Evolutionary conservation across 352 stramenopile genomes (phyloP).

Genomic region (Hyaloperonospora brassicae): DNA sequence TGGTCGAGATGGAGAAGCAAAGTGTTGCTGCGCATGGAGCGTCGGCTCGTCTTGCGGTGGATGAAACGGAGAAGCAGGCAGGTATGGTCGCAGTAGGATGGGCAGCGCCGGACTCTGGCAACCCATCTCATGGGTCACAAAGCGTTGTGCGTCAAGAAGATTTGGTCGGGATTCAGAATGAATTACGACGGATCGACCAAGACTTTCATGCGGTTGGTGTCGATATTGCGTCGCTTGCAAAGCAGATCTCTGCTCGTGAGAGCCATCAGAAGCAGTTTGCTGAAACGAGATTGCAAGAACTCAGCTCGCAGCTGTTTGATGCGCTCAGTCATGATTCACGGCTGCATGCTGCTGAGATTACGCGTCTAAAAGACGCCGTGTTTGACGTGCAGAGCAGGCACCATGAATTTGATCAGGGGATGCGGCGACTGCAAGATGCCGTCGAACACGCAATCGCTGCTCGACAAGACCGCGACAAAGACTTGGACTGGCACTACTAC

Average conservation of each 20-base stretch:
- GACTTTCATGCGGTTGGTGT: constrained; percentile 25
- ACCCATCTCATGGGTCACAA: neutral
- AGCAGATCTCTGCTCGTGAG: constrained; percentile 16
- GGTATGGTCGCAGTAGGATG: neutral
- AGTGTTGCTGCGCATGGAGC: constrained; percentile 5
- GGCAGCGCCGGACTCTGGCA: neutral
- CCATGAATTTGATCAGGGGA: constrained; percentile 21
- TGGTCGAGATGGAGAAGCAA: constrained; percentile 14
- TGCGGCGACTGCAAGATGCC: constrained; percentile 25
- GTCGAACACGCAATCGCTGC: constrained; percentile 11
- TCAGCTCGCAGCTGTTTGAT: constrained; percentile 36
- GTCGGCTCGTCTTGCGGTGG: constrained; percentile 1
- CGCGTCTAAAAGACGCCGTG: constrained; percentile 36
- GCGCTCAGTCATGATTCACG: constrained; percentile 34
- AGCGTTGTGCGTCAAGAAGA: constrained; percentile 22
- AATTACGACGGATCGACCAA: constrained; percentile 18
- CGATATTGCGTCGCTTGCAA: constrained; percentile 29
- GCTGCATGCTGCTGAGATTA: constrained; percentile 37
- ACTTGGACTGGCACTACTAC: constrained; percentile 6
- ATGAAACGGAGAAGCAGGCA: constrained; percentile 7
- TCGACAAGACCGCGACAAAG: constrained; percentile 11
- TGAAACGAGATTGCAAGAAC: constrained; percentile 22
- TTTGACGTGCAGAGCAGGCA: constrained; percentile 39
- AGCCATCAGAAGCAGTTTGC: constrained; percentile 27
- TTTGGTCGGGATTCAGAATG: constrained; percentile 13